Base-by-base conservation (phyloP, 495 filamentous ascomycete species). In the Thozetella sp. region DNA sequence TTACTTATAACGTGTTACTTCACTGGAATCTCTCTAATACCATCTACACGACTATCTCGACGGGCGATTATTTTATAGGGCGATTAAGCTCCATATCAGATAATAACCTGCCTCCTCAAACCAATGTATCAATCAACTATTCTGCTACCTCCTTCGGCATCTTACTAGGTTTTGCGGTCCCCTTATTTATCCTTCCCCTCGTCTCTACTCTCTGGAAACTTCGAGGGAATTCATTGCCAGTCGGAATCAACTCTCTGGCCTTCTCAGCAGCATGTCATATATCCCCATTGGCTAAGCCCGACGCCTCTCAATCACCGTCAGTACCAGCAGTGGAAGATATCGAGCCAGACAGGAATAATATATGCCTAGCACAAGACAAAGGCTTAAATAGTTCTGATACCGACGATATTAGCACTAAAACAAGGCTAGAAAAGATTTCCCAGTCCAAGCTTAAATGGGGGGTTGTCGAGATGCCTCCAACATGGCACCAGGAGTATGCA, bases 1-100 rank as follows among this genome's bases (percentile, higher is more conserved):
- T 70, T 17, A 54, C 59, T 50, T 63, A 65, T 19, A 71, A 71
- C 54, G 34, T 43, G 11, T 30, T 63, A 10, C 20, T 56, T 2
- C 74, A 68, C 26, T 68, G 60, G 63, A 3, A 15, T n/a, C 3
- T 48, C 3, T 48, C 43, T 19, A 11, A 48, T 4, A 19, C 43
- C 3, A 48, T 48, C 43, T 48, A 48, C 43, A 37, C 30, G 17
- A 37, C 9, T 37, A 37, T 37, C n/a, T n/a, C n/a, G n/a, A 37
- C 9, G 17, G 17, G 6, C 30, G 17, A 37, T 6, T 9, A 6
- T 37, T 9, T 9, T 17, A 37, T 37, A 37, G 30, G 6, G 17
- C 30, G 30, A 37, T 6, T 17, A 37, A 37, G 17, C 17, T 17
- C 30, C 9, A 37, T 17, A 6, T 9, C 17, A 37, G 30, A 37